Base-by-base conservation (phyloP, 768 basidiomycete genomes). In the Rhizopogon rudus region DNA sequence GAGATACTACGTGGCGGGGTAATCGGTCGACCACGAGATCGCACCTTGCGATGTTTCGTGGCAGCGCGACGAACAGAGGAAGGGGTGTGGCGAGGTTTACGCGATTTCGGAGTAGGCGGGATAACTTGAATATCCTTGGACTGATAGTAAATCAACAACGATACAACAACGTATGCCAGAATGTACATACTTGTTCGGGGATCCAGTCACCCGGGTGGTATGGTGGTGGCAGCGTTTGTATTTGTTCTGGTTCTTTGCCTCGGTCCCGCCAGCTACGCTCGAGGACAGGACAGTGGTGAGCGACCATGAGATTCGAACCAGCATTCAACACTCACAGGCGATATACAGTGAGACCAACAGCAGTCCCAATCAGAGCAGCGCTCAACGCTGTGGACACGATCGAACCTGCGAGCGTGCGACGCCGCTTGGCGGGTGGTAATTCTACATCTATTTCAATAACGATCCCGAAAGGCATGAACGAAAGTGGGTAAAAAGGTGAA, bases 311-410 rank as follows among this genome's bases (percentile, higher is more conserved):
- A 29, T 55, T 28, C 37, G 20, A 17, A 46, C 46, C 3, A 29
- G 40, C 37, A 12, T 48, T 41, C 12, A 31, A 39, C 35, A 80
- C 88, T 75, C 67, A 92, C 91, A 93, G 75, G 70, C 88, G 82
- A 73, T 91, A 93, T 41, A 91, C 88, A 44, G 90, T 91, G 58
- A 92, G 77, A 56, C 91, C 91, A 51, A 93, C 91, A 14, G 91
- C 91, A 20, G 88, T 86, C 55, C 91, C 88, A 57, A 93, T 88
- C 56, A 93, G 80, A 44, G 89, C 91, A 60, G 91, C 90, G 72
- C 81, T 89, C 71, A 93, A 75, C 53, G 91, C 91, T 33, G 89
- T 88, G 14, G 88, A 87, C 58, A 92, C 82, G 64, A 93, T 86
- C 55, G 88, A 86, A 59, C 88, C 88, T 60, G 89, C 86, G 70